Evolutionary conservation across 2,329 filamentous ascomycete genomes (phyloP).

Genomic region (Microdochium bolleyi): DNA sequence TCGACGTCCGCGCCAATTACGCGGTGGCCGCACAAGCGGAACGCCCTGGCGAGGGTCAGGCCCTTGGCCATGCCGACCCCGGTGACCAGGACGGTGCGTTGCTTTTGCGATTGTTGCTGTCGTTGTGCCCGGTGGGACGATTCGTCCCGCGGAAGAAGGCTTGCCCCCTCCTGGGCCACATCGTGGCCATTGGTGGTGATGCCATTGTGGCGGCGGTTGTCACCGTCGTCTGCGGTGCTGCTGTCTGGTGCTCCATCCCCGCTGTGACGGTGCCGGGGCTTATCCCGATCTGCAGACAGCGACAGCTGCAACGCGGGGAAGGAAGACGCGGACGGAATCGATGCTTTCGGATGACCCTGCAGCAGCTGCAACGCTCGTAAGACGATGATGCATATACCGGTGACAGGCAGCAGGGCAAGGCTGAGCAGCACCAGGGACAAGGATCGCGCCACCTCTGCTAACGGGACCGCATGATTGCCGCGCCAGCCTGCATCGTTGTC

Average conservation of each 20-base stretch:
- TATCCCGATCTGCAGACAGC: not conserved
- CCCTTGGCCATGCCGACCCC: conserved; percentile 68
- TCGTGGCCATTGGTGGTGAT: not conserved
- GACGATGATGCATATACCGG: not conserved
- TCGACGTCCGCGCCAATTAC: conserved; percentile 66
- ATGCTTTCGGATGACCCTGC: not conserved
- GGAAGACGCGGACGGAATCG: not conserved
- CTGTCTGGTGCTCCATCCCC: not conserved
- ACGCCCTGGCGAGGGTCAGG: conserved; percentile 55
- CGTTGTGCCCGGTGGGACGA: no score
- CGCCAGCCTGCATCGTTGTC: no score
- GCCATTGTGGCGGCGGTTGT: not conserved
- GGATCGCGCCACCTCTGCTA: not conserved
- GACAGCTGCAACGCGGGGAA: not conserved
- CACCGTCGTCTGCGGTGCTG: not conserved
- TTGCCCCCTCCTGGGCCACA: not conserved
- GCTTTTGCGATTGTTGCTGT: not conserved
- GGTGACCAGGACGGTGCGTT: conserved; percentile 56
- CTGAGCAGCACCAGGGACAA: not conserved
- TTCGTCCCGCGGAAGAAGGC: no score
- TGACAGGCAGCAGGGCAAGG: not conserved
- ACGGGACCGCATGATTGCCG: no score
- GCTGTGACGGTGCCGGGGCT: not conserved
- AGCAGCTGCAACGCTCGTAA: not conserved
- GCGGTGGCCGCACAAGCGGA: conserved; percentile 56